Percentiles rank a stretch among this genome's conserved stretches.
These are phyloP conservation scores for Rhizoctonia solani DNA, from an alignment of 1,284 basidiomycete genomes.

Conservation along the genomic window DNA sequence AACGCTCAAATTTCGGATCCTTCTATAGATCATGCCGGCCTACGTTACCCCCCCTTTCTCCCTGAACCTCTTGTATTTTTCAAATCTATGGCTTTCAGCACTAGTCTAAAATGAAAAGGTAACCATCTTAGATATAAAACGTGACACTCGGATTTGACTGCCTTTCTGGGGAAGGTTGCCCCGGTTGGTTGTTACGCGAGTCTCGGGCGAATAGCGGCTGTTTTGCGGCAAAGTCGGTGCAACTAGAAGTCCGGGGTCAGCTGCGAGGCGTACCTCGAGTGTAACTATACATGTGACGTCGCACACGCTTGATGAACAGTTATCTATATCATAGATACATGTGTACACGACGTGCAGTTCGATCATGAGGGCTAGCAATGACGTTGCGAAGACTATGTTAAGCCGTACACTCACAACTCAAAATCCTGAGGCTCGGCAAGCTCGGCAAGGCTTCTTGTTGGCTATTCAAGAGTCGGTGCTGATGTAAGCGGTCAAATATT, in stretches of 20 bases:
- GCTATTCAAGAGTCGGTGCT: no score
- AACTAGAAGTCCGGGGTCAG: neutral
- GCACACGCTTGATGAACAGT: slow-evolving; percentile 4
- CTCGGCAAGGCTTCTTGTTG: no score
- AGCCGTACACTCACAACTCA: no score
- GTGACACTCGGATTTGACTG: neutral
- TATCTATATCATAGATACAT: neutral
- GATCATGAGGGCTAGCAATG: slow-evolving; percentile 1
- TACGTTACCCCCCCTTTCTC: neutral
- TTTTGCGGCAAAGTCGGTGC: slow-evolving; percentile 11
- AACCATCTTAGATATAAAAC: neutral
- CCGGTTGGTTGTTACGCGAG: slow-evolving; percentile 4
- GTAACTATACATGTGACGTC: slow-evolving; percentile 10
- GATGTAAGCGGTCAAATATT: no score
- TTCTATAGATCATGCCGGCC: neutral
- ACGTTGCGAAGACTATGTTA: neutral
- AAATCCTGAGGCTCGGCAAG: no score
- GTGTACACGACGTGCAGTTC: no score
- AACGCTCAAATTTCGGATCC: slow-evolving; percentile 1
- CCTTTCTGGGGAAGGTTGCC: neutral
- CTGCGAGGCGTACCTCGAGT: neutral
- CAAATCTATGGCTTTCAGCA: neutral
- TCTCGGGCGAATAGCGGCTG: slow-evolving; percentile 22
- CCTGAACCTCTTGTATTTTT: neutral
- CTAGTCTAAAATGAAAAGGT: neutral